Evolutionary conservation across 352 stramenopile genomes (phyloP).

Genomic region (Phytophthora boehmeriae): DNA sequence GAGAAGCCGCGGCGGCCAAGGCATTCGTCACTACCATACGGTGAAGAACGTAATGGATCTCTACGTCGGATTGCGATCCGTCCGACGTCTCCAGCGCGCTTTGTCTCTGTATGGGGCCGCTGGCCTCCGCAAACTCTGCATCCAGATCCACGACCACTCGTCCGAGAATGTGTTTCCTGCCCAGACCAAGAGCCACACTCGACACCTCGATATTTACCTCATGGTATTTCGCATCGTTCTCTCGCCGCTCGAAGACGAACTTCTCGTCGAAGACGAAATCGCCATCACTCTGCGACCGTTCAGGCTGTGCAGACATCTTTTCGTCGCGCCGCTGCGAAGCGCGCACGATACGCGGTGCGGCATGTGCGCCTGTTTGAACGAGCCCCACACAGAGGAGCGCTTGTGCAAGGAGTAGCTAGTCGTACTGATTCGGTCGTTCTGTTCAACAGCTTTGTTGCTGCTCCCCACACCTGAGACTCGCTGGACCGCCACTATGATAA

Average conservation of each 20-base stretch:
- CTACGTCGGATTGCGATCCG: slow-evolving; percentile 20
- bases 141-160: slow-evolving; percentile 45
- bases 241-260: slow-evolving; percentile 45
- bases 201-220: slow-evolving; percentile 43
- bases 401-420: slow-evolving; percentile 11
- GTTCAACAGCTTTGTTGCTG: neutral
- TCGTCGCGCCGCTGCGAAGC: slow-evolving; percentile 31
- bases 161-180: slow-evolving; percentile 34
- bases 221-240: slow-evolving; percentile 35
- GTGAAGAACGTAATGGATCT: slow-evolving; percentile 54
- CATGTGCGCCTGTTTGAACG: slow-evolving; percentile 26
- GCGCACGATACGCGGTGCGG: slow-evolving; percentile 31
- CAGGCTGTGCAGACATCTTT: slow-evolving; percentile 33
- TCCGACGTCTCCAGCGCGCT: slow-evolving; percentile 17
- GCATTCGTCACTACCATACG: slow-evolving; percentile 41
- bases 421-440: slow-evolving; percentile 11
- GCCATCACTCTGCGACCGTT: slow-evolving; percentile 15
- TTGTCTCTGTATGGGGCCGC: slow-evolving; percentile 31
- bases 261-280: slow-evolving; percentile 49
- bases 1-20: slow-evolving; percentile 28
- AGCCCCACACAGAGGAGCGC: slow-evolving; percentile 28
- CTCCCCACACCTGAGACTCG: slow-evolving; percentile 24
- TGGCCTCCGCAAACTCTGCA: slow-evolving; percentile 26
- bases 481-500: slow-evolving; percentile 47
- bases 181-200: slow-evolving; percentile 21